Percentiles rank a stretch among this genome's conserved stretches.
These are phyloP conservation scores for Zalaria sp. DNA, from an alignment of 2,329 filamentous ascomycete genomes.

Conservation along the genomic window DNA sequence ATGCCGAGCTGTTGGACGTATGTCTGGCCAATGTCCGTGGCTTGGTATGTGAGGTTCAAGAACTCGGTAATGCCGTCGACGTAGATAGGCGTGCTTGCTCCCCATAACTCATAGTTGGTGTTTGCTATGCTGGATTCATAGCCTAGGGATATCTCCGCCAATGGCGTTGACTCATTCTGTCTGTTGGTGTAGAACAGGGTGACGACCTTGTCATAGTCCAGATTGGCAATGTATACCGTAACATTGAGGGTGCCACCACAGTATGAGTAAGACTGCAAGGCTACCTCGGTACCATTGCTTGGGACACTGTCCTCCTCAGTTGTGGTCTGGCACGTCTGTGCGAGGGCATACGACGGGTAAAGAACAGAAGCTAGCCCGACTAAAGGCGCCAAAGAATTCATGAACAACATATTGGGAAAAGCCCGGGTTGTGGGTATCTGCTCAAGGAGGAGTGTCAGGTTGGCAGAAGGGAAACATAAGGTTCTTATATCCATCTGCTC, in stretches of 20 bases:
- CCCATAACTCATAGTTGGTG: slow-evolving; percentile 15
- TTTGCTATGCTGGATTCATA: slow-evolving; percentile 12
- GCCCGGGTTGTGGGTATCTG: no score
- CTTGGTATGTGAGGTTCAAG: slow-evolving; percentile 17
- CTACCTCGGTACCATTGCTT: slow-evolving; percentile 9
- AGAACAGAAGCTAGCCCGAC: not conserved
- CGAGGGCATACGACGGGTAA: slow-evolving; percentile 2
- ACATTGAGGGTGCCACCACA: slow-evolving; percentile 16
- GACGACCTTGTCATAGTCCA: slow-evolving; percentile 18
- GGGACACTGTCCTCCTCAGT: slow-evolving; percentile 9
- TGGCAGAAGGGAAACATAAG: no score
- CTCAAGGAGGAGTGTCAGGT: no score
- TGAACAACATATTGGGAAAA: no score
- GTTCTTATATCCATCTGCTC: no score
- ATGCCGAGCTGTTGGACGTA: slow-evolving; percentile 12
- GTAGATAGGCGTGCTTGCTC: slow-evolving; percentile 13
- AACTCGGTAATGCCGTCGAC: slow-evolving; percentile 16
- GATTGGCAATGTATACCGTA: slow-evolving; percentile 14
- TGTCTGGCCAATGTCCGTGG: slow-evolving; percentile 13
- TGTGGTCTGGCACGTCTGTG: slow-evolving; percentile 12
- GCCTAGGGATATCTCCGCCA: slow-evolving; percentile 11
- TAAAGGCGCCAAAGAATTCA: no score
- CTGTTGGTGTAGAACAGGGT: slow-evolving; percentile 17
- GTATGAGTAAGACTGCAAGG: slow-evolving; percentile 15
- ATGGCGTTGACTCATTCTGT: slow-evolving; percentile 15